These are phyloP conservation scores for Escallonia rubra DNA, from an alignment of 129 eudicot genomes.

Conservation along the genomic window DNA sequence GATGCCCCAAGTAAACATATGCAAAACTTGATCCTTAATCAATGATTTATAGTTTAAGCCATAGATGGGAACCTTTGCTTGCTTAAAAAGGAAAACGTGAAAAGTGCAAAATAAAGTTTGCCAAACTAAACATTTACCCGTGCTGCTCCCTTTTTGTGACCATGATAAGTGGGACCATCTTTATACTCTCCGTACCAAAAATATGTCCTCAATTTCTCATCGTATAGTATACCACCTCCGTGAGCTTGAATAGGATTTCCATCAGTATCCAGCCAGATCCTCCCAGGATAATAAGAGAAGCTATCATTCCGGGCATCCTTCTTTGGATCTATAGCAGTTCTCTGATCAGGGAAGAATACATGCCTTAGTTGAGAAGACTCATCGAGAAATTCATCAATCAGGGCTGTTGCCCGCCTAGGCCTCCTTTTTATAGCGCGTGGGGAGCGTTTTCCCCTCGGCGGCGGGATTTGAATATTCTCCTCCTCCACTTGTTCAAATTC, in stretches of 20 bases:
- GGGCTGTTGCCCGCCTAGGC: slow-evolving; percentile 58
- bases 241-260: slow-evolving; percentile 98
- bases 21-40: too few relatives aligned
- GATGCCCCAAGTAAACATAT: too few relatives aligned
- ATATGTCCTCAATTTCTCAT: slow-evolving; percentile 53
- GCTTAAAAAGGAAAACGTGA: too few relatives aligned
- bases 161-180: slow-evolving; percentile 93
- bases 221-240: slow-evolving; percentile 92
- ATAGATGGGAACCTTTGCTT: too few relatives aligned
- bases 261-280: slow-evolving; percentile 95
- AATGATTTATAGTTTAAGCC: too few relatives aligned
- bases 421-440: slow-evolving; percentile 89
- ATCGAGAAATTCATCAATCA: slow-evolving; percentile 91
- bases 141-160: slow-evolving; percentile 87
- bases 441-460: slow-evolving; percentile 73
- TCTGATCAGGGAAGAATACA: slow-evolving; percentile 69
- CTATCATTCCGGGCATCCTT: slow-evolving; percentile 61
- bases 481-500: slow-evolving; percentile 86
- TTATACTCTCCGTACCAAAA: slow-evolving; percentile 98
- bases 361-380: slow-evolving; percentile 86
- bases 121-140: slow-evolving; percentile 48
- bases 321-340: slow-evolving; percentile 60
- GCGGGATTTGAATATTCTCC: slow-evolving; percentile 78
- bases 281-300: slow-evolving; percentile 76
- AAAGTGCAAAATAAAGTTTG: too few relatives aligned